phyloP scores from a whole-genome alignment of 192 early-diverging fungal genomes.

The Coemansia sp. region DNA sequence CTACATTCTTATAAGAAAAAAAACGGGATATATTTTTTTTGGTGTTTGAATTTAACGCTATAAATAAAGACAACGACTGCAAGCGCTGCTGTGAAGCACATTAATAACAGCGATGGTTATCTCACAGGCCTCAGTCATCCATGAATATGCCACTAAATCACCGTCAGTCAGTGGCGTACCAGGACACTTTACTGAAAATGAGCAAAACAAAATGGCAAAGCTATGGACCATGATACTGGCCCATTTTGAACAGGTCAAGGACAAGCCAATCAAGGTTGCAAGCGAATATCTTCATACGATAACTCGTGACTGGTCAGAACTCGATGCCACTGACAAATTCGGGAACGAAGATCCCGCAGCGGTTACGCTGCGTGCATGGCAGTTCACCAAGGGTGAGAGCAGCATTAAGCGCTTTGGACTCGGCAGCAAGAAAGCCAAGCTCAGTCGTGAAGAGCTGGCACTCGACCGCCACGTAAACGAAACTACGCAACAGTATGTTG shows the following conservation, averaged over 20 bases:
- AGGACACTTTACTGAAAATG: slow-evolving; percentile 30
- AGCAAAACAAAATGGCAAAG: slow-evolving; percentile 33
- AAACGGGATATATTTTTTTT: neutral
- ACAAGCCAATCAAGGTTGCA: slow-evolving; percentile 27
- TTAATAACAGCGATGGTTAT: slow-evolving; percentile 27
- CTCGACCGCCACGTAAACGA: slow-evolving; percentile 45
- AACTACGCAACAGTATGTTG: slow-evolving; percentile 40
- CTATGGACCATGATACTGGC: slow-evolving; percentile 42
- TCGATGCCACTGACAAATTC: slow-evolving; percentile 17
- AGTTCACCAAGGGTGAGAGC: slow-evolving; percentile 40
- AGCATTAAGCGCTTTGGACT: slow-evolving; percentile 22
- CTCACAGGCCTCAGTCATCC: slow-evolving; percentile 38
- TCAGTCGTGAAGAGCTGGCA: slow-evolving; percentile 16
- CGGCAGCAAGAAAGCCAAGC: slow-evolving; percentile 10
- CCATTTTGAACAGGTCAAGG: slow-evolving; percentile 23
- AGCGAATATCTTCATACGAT: slow-evolving; percentile 31
- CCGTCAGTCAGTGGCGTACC: slow-evolving; percentile 16
- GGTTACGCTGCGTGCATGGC: slow-evolving; percentile 35
- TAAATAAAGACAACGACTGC: neutral
- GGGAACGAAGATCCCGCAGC: slow-evolving; percentile 20
- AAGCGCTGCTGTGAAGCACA: neutral
- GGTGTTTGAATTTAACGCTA: neutral
- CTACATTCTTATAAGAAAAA: neutral
- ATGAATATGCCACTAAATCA: slow-evolving; percentile 33
- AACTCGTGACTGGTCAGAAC: slow-evolving; percentile 29